Evolutionary conservation across 2,329 filamentous ascomycete genomes (phyloP), one percentile per base, ranked within the genome.

Genomic region (Coniochaeta prunicola): DNA sequence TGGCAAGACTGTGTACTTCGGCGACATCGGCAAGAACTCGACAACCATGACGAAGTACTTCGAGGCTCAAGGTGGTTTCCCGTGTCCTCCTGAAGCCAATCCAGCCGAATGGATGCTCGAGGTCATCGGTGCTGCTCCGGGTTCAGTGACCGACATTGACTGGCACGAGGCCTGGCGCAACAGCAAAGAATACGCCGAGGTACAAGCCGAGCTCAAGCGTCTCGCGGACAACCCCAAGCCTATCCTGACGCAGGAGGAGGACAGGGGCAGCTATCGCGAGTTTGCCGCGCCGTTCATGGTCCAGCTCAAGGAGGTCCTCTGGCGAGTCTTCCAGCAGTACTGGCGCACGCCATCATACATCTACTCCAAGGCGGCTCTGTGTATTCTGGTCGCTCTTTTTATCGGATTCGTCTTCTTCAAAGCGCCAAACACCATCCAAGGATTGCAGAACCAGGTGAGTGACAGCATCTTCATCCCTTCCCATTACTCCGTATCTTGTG

Each of bases 321-420:
- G 81, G 64, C 90, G 92, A 67, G 88, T 94, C 28, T 94, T 94
- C 78, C 84, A 92, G 69, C 91, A 96, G 71, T 96, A 94, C 80
- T 96, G 92, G 91, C 89, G 92, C 61, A 92, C 87, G 0, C 92
- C 92, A 0, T 82, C 86, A 5, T 96, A 96, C 77, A 92, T 96
- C 72, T 96, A 93, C 77, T 87, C 89, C 67, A 96, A 96, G 78
- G 70, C 80, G 0, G 76, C 80, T 1, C 85, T 96, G 19, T 91
- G 87, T 69, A 75, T 82, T 26, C 73, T 86, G 17, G 75, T 82
- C 34, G 75, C 87, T 4, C 80, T 96, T 13, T 96, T 93, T 71
- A 90, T 94, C 66, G 91, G 90, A 31, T 91, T 92, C 71, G 87
- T 88, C 57, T 92, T 94, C 74, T 90, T 83, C 79, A 80, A 84